Evolutionary conservation across 1,139 yeast genomes (phyloP).

Genomic region (Kazachstania sp.): DNA sequence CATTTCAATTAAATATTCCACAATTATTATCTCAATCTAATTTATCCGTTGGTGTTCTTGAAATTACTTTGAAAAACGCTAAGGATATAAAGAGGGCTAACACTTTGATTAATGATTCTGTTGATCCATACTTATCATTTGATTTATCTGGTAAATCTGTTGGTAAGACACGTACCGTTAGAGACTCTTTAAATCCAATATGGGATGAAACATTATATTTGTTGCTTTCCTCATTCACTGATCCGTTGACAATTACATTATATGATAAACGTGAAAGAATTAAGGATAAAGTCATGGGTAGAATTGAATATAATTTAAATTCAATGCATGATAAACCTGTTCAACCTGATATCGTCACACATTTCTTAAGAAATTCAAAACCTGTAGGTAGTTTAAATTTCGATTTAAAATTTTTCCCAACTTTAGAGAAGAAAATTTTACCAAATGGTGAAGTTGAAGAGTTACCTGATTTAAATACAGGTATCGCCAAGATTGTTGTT

Average conservation of each 20-base stretch:
- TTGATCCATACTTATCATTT: slow-evolving; percentile 79
- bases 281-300: slow-evolving; percentile 76
- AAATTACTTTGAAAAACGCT: slow-evolving; percentile 60
- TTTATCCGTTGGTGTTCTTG: slow-evolving; percentile 80
- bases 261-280: slow-evolving; percentile 70
- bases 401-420: slow-evolving; percentile 70
- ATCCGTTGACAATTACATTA: slow-evolving; percentile 63
- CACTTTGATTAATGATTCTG: slow-evolving; percentile 58
- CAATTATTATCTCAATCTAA: slow-evolving; percentile 83
- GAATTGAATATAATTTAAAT: slow-evolving; percentile 67
- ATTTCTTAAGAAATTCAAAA: slow-evolving; percentile 69
- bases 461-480: slow-evolving; percentile 89
- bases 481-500: slow-evolving; percentile 54
- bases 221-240: slow-evolving; percentile 67
- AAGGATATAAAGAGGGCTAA: slow-evolving; percentile 59
- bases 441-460: slow-evolving; percentile 83
- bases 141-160: slow-evolving; percentile 50
- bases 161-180: slow-evolving; percentile 59
- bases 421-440: slow-evolving; percentile 62
- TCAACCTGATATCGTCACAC: slow-evolving; percentile 44
- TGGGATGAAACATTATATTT: slow-evolving; percentile 78
- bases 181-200: slow-evolving; percentile 59
- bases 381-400: slow-evolving; percentile 67
- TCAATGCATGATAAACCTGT: slow-evolving; percentile 48
- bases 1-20: slow-evolving; percentile 85